Base-by-base conservation (phyloP, 73 alveolate species). In the Paramecium biaurelia region DNA sequence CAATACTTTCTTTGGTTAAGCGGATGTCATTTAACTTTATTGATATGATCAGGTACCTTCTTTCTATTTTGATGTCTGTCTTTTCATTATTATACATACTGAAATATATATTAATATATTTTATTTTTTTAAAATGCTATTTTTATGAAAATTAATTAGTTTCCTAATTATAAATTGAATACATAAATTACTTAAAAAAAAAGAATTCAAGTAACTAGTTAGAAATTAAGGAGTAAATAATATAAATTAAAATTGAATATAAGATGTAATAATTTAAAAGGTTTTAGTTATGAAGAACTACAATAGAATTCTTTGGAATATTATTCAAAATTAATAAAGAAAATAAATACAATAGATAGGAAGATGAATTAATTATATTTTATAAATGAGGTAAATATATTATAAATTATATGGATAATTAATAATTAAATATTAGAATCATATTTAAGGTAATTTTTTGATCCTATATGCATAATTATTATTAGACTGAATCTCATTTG, bases 11-110 rank as follows among this genome's bases (percentile, higher is more conserved):
- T 63, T 63, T 30, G 84, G 84, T 63, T 30, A 30, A 12, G 84
- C 84, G 28, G 84, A 6, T 63, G 84, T 38, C 84, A 63, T 63
- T 63, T 63, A 63, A 63, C 84, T 63, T 63, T 63, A 63, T 63
- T 63, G 47, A 63, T 63, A 63, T 63, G 41, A 30, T 30, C 49
- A 63, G 84, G 84, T 63, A 63, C 84, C 84, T 63, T 63, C 84
- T 63, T 41, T 63, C 84, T 32, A 63, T 63, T 63, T 63, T 63
- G 9, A 26, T 26, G 0, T 63, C 84, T 63, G 49, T 1, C 45
- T 32, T 32, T 63, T 63, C 84, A 63, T 63, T 63, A 26, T 32
- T 63, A 63, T 23, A 23, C 84, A 63, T 63, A 63, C 20, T 21
- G 18, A 30, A 63, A 63, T 63, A 12, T 26, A 63, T 30, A 30